phyloP scores from a whole-genome alignment of 805 yeast species.

The Candida suzukii region DNA sequence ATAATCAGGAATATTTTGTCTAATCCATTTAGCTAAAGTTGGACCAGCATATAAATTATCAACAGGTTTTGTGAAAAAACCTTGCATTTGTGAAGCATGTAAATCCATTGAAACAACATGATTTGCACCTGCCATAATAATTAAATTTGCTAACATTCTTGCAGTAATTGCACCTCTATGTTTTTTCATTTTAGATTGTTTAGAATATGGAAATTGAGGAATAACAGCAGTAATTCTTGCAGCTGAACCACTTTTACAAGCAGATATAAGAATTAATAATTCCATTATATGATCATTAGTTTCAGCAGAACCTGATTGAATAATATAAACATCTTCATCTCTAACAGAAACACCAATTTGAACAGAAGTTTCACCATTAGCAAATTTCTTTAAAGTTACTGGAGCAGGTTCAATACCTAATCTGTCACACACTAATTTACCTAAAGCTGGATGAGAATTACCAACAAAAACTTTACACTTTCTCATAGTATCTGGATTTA shows the following conservation, averaged over 20 bases:
- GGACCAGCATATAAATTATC: constrained; percentile 97
- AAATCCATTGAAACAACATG: constrained; percentile 97
- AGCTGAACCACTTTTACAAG: constrained; percentile 98
- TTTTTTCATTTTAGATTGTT: constrained; percentile 97
- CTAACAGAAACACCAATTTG: constrained; percentile 92
- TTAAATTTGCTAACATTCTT: constrained; percentile 90
- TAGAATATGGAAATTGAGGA: constrained; percentile 96
- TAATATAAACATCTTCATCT: constrained; percentile 93
- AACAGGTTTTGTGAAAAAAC: constrained; percentile 94
- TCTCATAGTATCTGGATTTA: constrained; percentile 51
- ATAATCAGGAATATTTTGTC: constrained; percentile 81
- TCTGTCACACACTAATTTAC: constrained; percentile 80
- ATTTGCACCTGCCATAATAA: constrained; percentile 98
- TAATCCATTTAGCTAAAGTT: constrained; percentile 92
- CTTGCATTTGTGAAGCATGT: constrained; percentile 98
- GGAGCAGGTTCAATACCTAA: constrained; percentile 94
- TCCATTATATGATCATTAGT: constrained; percentile 96
- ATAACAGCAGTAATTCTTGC: constrained; percentile 93
- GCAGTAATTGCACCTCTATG: constrained; percentile 99
- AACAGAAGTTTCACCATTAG: constrained; percentile 96
- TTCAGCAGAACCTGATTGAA: constrained; percentile 85
- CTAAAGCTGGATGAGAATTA: constrained; percentile 92
- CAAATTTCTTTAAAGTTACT: constrained; percentile 82
- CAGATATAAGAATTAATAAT: constrained; percentile 82
- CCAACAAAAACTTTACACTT: constrained; percentile 97